Conservation (phyloP, 371 early-diverging fungal species). For the Actinomortierella ambigua region DNA sequence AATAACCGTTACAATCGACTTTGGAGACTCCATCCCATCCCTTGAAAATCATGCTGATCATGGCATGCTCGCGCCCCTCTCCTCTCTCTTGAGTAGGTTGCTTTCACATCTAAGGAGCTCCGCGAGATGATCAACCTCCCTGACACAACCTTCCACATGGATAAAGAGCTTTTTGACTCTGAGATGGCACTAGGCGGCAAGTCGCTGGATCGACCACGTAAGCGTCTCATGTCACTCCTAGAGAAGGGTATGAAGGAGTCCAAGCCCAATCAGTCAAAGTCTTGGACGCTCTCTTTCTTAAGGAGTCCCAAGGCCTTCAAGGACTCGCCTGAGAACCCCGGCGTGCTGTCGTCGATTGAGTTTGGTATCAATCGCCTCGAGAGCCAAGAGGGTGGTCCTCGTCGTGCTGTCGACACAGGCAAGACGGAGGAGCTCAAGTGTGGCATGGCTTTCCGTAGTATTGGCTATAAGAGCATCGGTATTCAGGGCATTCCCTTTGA, state of each 20-base stretch:
- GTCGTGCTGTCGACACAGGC: slow-evolving; percentile 65
- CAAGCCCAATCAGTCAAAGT: slow-evolving; percentile 53
- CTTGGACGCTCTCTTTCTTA: slow-evolving; percentile 79
- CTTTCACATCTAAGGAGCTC: slow-evolving; percentile 94
- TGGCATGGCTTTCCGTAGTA: slow-evolving; percentile 78
- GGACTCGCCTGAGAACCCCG: slow-evolving; percentile 10
- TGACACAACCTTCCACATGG: slow-evolving; percentile 61
- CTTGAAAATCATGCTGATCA: background rate
- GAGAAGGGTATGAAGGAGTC: slow-evolving; percentile 58
- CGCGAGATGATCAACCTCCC: slow-evolving; percentile 90
- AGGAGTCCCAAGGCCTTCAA: slow-evolving; percentile 69
- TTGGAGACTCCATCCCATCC: background rate
- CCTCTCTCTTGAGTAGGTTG: slow-evolving; percentile 53
- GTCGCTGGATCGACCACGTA: slow-evolving; percentile 64
- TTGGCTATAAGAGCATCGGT: slow-evolving; percentile 85
- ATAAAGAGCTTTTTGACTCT: slow-evolving; percentile 56
- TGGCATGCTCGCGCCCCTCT: background rate
- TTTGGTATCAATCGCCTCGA: slow-evolving; percentile 75
- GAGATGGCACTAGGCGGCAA: slow-evolving; percentile 48
- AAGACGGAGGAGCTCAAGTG: slow-evolving; percentile 55
- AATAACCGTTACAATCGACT: background rate
- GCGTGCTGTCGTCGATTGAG: slow-evolving; percentile 45
- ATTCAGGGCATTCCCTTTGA: slow-evolving; percentile 85
- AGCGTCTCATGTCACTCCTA: slow-evolving; percentile 79
- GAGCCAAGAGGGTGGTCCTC: slow-evolving; percentile 52